Base-by-base conservation (phyloP, 2,329 filamentous ascomycete genomes). In the Cadophora sp. region DNA sequence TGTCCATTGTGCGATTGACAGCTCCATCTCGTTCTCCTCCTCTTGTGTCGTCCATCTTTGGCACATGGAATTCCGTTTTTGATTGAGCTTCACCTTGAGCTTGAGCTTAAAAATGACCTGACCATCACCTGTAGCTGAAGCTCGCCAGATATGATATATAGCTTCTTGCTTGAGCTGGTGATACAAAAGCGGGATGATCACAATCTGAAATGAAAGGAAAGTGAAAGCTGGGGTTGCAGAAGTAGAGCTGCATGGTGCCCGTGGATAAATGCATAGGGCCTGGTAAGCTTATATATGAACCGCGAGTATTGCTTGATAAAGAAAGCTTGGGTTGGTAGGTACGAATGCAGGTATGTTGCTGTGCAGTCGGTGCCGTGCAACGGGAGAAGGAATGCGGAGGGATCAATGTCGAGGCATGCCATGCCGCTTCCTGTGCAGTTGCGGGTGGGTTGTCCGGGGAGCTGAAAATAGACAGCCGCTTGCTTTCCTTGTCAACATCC, bases 391-490 rank as follows among this genome's bases (percentile, higher is more conserved):
- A 58, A 43, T 62, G 59, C 50, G 46, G 58, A 27, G 46, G 48
- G 59, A 29, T 53, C 26, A 16, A 55, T 26, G 26, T 53, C 31
- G 51, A 55, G 51, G 51, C 51, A 55, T 55, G 51, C 51, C 51
- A 55, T 55, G 26, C 51, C 51, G 51, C 51, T 48, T 48, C 43
- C 43, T 48, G 43, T 11, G 22, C 43, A 48, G 19, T 48, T 16
- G 40, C 40, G 40, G 40, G 16, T 43, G 40, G 40, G 12, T 43
- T 51, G 64, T n/a, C 43, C 46, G 37, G 31, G 31, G 53, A 65
- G 64, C 68, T 67, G 66, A 69, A 70, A 70, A 70, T 70, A 70
- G 68, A 66, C 22, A 37, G 40, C 51, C 51, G 26, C 51, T 12
- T 50, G 61, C 24, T 24, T 29, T 43, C 12, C 40, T 43, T 43